Evolutionary conservation across 2,329 filamentous ascomycete species (phyloP).

Genomic region (Pestalotiopsis sp.): DNA sequence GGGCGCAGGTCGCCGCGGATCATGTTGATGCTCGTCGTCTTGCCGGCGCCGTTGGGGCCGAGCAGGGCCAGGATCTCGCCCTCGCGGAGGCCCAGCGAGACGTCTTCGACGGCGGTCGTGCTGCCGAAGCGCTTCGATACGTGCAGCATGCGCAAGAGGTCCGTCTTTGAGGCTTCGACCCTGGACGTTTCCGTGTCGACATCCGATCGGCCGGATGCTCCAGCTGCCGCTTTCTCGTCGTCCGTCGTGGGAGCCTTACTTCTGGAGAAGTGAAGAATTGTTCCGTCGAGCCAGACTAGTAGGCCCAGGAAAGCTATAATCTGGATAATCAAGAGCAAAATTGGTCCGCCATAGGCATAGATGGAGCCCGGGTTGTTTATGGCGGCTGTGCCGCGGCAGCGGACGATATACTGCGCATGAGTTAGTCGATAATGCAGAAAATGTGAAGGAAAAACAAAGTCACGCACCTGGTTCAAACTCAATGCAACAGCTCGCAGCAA

Average conservation of each 20-base stretch:
- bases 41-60: slow-evolving; percentile 78
- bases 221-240: slow-evolving; percentile 25
- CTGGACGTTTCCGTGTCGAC: slow-evolving; percentile 33
- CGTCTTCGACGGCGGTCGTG: slow-evolving; percentile 69
- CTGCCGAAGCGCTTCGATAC: slow-evolving; percentile 69
- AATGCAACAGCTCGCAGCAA: slow-evolving; percentile 62
- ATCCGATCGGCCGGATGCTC: slow-evolving; percentile 23
- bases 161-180: slow-evolving; percentile 28
- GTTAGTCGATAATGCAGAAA: neutral
- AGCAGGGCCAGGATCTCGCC: slow-evolving; percentile 76
- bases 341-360: slow-evolving; percentile 68
- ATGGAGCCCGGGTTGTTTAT: slow-evolving; percentile 56
- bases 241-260: slow-evolving; percentile 23
- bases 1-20: slow-evolving; percentile 76
- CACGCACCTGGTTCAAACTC: slow-evolving; percentile 51
- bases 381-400: slow-evolving; percentile 54
- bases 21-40: slow-evolving; percentile 72
- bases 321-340: slow-evolving; percentile 69
- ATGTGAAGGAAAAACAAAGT: neutral
- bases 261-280: slow-evolving; percentile 47
- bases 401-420: slow-evolving; percentile 54
- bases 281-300: slow-evolving; percentile 70
- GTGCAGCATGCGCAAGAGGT: slow-evolving; percentile 65
- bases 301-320: slow-evolving; percentile 60
- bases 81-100: slow-evolving; percentile 69